A percentile compares a stretch with the other conserved stretches of the same genome.
Evolutionary conservation across 169 alveolate species (phyloP).

Genomic region (Plasmodium gallinaceum): DNA sequence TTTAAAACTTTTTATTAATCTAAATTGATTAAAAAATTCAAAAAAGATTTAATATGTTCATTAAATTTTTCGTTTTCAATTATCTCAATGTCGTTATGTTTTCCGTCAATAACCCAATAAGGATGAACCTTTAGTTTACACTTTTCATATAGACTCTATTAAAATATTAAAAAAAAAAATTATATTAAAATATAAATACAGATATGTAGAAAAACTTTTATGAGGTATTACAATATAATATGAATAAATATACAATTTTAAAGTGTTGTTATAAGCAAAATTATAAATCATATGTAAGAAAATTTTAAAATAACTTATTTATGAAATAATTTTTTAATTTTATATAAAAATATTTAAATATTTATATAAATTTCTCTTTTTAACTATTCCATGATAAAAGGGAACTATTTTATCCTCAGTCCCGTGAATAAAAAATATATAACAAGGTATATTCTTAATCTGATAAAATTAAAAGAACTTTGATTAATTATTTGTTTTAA

Average conservation of each 20-base stretch:
- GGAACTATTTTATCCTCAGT: slow-evolving; percentile 76
- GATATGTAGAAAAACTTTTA: background rate
- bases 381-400: slow-evolving; percentile 75
- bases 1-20: background rate
- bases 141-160: slow-evolving; percentile 63
- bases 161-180: slow-evolving; percentile 12
- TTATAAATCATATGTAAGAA: no score
- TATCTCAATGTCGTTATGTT: slow-evolving; percentile 68
- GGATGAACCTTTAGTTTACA: slow-evolving; percentile 71
- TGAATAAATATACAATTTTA: background rate
- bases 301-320: background rate
- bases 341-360: background rate
- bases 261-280: background rate
- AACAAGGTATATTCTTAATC: slow-evolving; percentile 65
- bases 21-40: slow-evolving; percentile 48
- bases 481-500: background rate
- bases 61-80: slow-evolving; percentile 65
- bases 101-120: slow-evolving; percentile 71
- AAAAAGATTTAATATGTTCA: slow-evolving; percentile 35
- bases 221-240: background rate
- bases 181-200: background rate
- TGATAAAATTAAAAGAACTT: slow-evolving; percentile 5
- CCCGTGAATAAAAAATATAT: slow-evolving; percentile 67
- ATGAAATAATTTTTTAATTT: background rate
- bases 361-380: slow-evolving; percentile 9